Evolutionary conservation across 164 flowering plant species (phyloP), one percentile per base, ranked within the genome.

Genomic region (Hamamelis virginiana): DNA sequence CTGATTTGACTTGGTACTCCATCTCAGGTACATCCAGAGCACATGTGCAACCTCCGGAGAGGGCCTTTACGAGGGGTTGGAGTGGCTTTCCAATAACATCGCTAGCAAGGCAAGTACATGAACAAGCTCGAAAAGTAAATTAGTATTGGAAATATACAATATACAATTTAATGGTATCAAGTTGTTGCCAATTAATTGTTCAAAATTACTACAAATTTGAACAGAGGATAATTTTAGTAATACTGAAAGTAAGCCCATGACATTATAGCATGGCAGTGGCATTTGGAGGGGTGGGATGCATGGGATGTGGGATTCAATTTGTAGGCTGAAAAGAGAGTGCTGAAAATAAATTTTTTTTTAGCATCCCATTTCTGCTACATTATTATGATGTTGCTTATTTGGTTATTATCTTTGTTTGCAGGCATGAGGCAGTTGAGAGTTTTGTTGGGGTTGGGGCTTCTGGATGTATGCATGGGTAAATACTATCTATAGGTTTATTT

Each of bases 21-120:
- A 12, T 67, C 53, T 51, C 80, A 86, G 90, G 90, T 86, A 84
- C 79, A 86, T 86, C 71, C 89, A 87, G 81, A 87, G 91, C 74
- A 79, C 88, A 1, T 87, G 91, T 69, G 91, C 91, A 58, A 87
- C 91, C 11, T 82, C 91, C n/a, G 91, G 91, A 56, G 91, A 85
- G 76, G 91, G 91, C 25, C 84, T 87, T 19, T 87, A 87, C 56
- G 89, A 87, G 78, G 91, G 91, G 1, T 66, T 87, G 63, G 91
- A 87, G 3, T 85, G 91, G 91, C 86, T 87, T 41, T 87, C 91
- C 69, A 84, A 80, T 83, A 86, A 84, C 77, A 85, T 86, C 59
- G 84, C 87, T n/a, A 85, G 73, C 85, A 87, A 83, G 87, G 85
- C 47, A 69, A 73, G 76, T 72, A n/a, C 22, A 33, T 62, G n/a